Conservation (phyloP, 257 asterid genomes). For the Sherardia arvensis region DNA sequence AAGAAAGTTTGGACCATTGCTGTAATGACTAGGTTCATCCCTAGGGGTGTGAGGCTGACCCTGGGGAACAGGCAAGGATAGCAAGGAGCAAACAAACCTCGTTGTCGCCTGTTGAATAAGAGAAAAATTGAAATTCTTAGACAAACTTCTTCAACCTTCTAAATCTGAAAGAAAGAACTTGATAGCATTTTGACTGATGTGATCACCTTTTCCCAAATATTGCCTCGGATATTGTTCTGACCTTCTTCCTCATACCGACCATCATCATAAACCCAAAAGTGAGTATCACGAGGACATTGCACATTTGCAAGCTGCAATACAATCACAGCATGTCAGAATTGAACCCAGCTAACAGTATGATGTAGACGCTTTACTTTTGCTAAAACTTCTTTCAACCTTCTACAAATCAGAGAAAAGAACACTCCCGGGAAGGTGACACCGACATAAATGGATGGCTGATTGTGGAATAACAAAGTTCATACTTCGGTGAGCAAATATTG, state of each 20-base stretch:
- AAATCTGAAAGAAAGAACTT: slow-evolving; percentile 4
- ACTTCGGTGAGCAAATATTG: not conserved
- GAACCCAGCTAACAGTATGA: not conserved
- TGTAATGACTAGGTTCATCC: slow-evolving; percentile 71
- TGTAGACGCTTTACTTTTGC: not conserved
- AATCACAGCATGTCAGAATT: slow-evolving; percentile 8
- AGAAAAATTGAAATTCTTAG: slow-evolving; percentile 5
- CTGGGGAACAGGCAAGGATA: slow-evolving; percentile 87
- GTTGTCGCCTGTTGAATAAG: slow-evolving; percentile 57
- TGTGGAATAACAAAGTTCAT: not conserved
- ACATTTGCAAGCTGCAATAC: slow-evolving; percentile 72
- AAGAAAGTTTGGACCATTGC: slow-evolving; percentile 57
- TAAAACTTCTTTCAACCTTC: not conserved
- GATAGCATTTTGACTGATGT: not conserved
- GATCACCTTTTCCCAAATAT: slow-evolving; percentile 91
- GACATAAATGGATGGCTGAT: not conserved
- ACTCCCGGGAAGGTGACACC: no score
- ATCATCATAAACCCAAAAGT: slow-evolving; percentile 97
- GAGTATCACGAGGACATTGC: slow-evolving; percentile 98
- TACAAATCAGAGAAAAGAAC: not conserved
- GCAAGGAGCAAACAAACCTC: slow-evolving; percentile 73
- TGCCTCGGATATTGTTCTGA: slow-evolving; percentile 92
- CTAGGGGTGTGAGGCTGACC: slow-evolving; percentile 65
- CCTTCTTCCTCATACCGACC: slow-evolving; percentile 99
- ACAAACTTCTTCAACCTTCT: slow-evolving; percentile 8